Conservation (phyloP, 139 green algal genomes). For the Eudorina sp. region DNA sequence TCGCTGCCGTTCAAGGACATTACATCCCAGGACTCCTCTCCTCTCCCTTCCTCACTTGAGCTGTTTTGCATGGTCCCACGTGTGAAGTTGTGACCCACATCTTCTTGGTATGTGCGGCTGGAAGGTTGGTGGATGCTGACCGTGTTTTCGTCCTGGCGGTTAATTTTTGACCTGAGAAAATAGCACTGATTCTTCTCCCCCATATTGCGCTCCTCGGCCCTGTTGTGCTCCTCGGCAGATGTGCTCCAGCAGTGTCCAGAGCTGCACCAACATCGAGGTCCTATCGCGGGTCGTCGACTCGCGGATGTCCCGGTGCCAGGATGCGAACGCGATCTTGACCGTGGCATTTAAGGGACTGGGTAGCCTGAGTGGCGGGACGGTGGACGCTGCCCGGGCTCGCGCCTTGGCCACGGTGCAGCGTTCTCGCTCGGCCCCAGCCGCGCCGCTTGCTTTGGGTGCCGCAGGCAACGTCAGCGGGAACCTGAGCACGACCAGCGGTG, state of each 20-base stretch:
- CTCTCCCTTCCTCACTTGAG: no score
- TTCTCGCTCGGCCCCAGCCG: neutral
- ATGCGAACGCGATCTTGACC: constrained; percentile 29
- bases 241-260: constrained; percentile 26
- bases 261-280: constrained; percentile 34
- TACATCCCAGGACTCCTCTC: no score
- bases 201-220: no score
- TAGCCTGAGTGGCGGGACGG: constrained; percentile 4
- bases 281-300: constrained; percentile 28
- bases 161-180: no score
- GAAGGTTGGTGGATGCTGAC: no score
- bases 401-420: neutral
- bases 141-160: no score
- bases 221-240: constrained; percentile 18
- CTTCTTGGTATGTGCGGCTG: no score
- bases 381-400: constrained; percentile 20
- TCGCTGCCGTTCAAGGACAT: no score
- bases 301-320: constrained; percentile 8
- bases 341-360: constrained; percentile 50
- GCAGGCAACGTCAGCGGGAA: neutral
- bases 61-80: no score
- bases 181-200: no score
- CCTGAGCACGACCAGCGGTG: neutral
- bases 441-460: neutral
- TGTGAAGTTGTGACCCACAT: no score